Conservation (phyloP, 495 filamentous ascomycete species). For the Aspergillus avenaceus region DNA sequence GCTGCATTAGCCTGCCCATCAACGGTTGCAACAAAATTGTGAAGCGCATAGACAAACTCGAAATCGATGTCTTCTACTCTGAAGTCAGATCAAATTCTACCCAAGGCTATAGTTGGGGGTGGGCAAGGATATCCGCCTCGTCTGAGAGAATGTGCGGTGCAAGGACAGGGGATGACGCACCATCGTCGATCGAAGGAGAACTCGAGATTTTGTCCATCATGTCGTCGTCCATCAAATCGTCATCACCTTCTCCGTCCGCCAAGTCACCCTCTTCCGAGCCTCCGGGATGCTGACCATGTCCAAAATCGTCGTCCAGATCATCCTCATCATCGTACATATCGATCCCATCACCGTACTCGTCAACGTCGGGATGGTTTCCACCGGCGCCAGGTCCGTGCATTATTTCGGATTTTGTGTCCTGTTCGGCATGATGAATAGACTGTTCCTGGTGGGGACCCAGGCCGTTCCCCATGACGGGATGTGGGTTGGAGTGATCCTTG, state of each 20-base stretch:
- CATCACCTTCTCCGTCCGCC: conserved; percentile 71
- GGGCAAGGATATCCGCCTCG: neutral
- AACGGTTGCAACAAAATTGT: conserved; percentile 95
- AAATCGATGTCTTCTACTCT: conserved; percentile 98
- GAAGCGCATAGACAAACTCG: conserved; percentile 96
- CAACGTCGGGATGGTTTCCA: conserved; percentile 39
- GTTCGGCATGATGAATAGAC: conserved; percentile 71
- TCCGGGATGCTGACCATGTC: conserved; percentile 22
- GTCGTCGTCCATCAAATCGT: conserved; percentile 81
- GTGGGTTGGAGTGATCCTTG: conserved; percentile 65
- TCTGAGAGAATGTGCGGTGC: neutral
- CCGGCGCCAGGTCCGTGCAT: conserved; percentile 45
- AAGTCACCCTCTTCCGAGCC: conserved; percentile 56
- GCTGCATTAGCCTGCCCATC: conserved; percentile 98
- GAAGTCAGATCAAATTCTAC: conserved; percentile 52
- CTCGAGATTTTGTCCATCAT: conserved; percentile 96
- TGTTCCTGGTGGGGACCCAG: conserved; percentile 81
- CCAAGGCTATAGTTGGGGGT: neutral
- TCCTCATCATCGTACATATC: conserved; percentile 40
- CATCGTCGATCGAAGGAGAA: conserved; percentile 97
- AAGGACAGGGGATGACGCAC: conserved; percentile 54
- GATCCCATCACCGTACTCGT: conserved; percentile 45
- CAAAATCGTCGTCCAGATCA: conserved; percentile 43
- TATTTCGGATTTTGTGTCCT: conserved; percentile 68
- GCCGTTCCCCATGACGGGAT: conserved; percentile 48